Evolutionary conservation across 192 early-diverging fungal genomes (phyloP).

Genomic region (Podochytrium sp.): DNA sequence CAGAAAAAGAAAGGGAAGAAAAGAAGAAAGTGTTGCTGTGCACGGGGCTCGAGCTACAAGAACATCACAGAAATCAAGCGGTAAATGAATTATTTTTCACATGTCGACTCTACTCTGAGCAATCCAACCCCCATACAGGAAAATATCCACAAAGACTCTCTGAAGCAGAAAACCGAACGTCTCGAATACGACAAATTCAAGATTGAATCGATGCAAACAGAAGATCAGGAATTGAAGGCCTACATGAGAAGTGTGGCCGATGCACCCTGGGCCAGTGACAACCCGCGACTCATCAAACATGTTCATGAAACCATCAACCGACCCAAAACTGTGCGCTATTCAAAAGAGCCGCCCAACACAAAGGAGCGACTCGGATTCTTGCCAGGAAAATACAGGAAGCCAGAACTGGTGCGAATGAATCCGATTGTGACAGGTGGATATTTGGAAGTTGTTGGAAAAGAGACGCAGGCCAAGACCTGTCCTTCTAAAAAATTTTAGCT

Average conservation of each 20-base stretch:
- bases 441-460: background rate
- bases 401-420: constrained; percentile 23
- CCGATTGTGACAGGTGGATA: constrained; percentile 20
- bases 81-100: constrained; percentile 9
- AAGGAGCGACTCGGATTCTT: constrained; percentile 27
- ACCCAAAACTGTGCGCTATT: background rate
- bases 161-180: background rate
- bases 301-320: background rate
- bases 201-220: background rate
- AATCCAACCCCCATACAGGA: background rate
- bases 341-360: constrained; percentile 5
- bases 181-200: background rate
- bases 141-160: background rate
- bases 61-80: constrained; percentile 5
- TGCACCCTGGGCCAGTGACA: constrained; percentile 4
- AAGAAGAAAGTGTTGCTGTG: background rate
- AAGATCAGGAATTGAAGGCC: background rate
- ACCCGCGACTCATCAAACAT: background rate
- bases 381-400: constrained; percentile 8
- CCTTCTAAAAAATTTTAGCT: too few relatives aligned
- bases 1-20: background rate
- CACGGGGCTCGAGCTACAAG: constrained; percentile 1
- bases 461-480: background rate
- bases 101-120: background rate
- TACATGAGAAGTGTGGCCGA: constrained; percentile 18